These are phyloP conservation scores for Nigrograna mackinnonii DNA, from an alignment of 2,329 filamentous ascomycete genomes.

Conservation along the genomic window DNA sequence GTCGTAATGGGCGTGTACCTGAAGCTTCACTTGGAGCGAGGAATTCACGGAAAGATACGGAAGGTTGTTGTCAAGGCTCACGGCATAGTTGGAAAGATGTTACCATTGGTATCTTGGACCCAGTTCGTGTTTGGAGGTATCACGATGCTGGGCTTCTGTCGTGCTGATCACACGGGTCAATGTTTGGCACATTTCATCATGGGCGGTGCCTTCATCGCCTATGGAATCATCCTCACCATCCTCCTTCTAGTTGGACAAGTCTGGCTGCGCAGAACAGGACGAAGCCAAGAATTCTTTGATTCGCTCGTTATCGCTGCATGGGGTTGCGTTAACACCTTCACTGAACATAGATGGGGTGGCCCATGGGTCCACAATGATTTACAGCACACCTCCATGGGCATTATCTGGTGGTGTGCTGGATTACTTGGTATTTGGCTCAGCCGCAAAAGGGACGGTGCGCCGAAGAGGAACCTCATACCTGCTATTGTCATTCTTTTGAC, in stretches of 20 bases:
- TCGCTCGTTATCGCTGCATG: slow-evolving; percentile 87
- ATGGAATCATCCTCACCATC: slow-evolving; percentile 85
- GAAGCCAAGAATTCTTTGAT: slow-evolving; percentile 97
- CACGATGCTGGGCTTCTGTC: slow-evolving; percentile 88
- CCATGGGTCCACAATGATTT: slow-evolving; percentile 92
- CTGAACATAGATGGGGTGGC: slow-evolving; percentile 90
- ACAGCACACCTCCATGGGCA: slow-evolving; percentile 99
- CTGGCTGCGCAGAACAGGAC: slow-evolving; percentile 80
- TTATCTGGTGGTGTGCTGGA: slow-evolving; percentile 97
- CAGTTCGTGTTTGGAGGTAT: slow-evolving; percentile 98
- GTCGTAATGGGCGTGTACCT: slow-evolving; percentile 83
- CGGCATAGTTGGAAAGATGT: slow-evolving; percentile 79
- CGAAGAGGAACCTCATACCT: slow-evolving; percentile 91
- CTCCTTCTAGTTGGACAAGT: slow-evolving; percentile 84
- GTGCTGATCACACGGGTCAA: slow-evolving; percentile 87
- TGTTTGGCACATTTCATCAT: slow-evolving; percentile 98
- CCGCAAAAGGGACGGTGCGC: slow-evolving; percentile 76
- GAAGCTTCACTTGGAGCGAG: slow-evolving; percentile 84
- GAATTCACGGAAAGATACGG: slow-evolving; percentile 78
- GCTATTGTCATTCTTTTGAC: slow-evolving; percentile 90
- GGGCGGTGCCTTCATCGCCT: slow-evolving; percentile 94
- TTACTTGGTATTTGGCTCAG: slow-evolving; percentile 92
- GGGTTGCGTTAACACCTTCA: slow-evolving; percentile 98
- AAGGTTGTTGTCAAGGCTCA: slow-evolving; percentile 73
- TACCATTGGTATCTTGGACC: slow-evolving; percentile 85